A percentile compares a stretch with the other conserved stretches of the same genome.
These are phyloP conservation scores for Golovinomyces cichoracearum DNA, from an alignment of 2,329 filamentous ascomycete species.

Conservation along the genomic window DNA sequence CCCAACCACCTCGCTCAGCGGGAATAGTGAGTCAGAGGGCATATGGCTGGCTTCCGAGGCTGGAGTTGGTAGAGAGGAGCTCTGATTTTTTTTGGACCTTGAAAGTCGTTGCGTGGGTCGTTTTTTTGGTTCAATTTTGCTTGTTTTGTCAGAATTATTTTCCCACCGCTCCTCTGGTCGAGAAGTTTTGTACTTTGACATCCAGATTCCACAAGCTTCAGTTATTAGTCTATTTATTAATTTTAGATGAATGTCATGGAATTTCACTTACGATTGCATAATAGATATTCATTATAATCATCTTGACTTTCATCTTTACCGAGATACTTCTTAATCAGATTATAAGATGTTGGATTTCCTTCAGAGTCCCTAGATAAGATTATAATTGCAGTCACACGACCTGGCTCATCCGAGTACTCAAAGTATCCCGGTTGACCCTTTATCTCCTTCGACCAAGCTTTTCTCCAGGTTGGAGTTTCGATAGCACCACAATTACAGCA, in stretches of 20 bases:
- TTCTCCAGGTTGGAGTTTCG: slow-evolving; percentile 88
- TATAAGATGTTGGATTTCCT: slow-evolving; percentile 38
- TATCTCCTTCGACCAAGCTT: slow-evolving; percentile 59
- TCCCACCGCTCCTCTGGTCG: slow-evolving; percentile 67
- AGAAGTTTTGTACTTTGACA: slow-evolving; percentile 66
- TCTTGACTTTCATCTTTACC: slow-evolving; percentile 35
- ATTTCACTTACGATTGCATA: slow-evolving; percentile 57
- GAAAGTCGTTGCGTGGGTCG: slow-evolving; percentile 10
- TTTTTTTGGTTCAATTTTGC: slow-evolving; percentile 22
- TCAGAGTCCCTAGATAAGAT: slow-evolving; percentile 35
- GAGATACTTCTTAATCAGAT: slow-evolving; percentile 53
- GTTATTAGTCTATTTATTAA: slow-evolving; percentile 7
- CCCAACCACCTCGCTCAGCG: slow-evolving; percentile 2
- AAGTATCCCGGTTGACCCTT: slow-evolving; percentile 43
- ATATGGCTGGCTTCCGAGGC: slow-evolving; percentile 16
- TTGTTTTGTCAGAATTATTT: slow-evolving; percentile 14
- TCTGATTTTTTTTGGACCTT: slow-evolving; percentile 9
- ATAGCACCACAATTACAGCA: slow-evolving; percentile 88
- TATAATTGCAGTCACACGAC: slow-evolving; percentile 49
- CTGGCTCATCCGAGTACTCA: slow-evolving; percentile 46
- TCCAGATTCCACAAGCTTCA: slow-evolving; percentile 71
- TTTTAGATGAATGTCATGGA: background rate
- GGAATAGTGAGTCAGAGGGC: slow-evolving; percentile 4
- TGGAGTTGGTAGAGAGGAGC: slow-evolving; percentile 1
- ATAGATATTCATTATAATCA: slow-evolving; percentile 41